A percentile compares a stretch with the other conserved stretches of the same genome.
Conservation (phyloP, 2,329 filamentous ascomycete species). For the Mycocentrospora acerina region DNA sequence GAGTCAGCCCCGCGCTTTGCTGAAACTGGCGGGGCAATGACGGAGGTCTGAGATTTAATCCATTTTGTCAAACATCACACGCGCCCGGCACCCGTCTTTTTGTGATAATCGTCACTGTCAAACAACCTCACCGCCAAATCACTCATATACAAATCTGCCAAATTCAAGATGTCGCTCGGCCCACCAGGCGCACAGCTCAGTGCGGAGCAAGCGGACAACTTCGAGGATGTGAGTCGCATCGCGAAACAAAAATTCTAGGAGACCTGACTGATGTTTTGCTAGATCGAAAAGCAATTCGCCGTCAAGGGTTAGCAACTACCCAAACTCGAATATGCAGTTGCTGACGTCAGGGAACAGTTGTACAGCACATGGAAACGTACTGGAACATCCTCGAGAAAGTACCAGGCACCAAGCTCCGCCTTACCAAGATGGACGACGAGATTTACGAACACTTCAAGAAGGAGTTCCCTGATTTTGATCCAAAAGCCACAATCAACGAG, state of each 20-base stretch:
- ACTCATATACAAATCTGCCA: neutral
- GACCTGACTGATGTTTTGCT: conserved; percentile 24
- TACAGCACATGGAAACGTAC: conserved; percentile 96
- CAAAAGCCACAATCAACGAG: conserved; percentile 77
- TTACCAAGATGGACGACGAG: conserved; percentile 94
- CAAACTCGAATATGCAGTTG: conserved; percentile 18
- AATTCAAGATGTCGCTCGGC: conserved; percentile 38
- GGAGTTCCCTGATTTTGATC: conserved; percentile 92
- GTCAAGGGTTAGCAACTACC: conserved; percentile 72
- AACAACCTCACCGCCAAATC: neutral
- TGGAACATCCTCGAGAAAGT: conserved; percentile 93
- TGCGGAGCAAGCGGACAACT: conserved; percentile 66
- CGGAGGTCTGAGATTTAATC: conserved; percentile 21
- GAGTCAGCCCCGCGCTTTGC: conserved; percentile 36
- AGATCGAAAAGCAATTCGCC: conserved; percentile 99
- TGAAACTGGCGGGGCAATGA: conserved; percentile 24
- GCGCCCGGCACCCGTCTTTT: conserved; percentile 1
- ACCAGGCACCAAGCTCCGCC: conserved; percentile 80
- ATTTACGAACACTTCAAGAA: conserved; percentile 86
- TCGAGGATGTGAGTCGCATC: conserved; percentile 61
- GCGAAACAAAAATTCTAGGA: conserved; percentile 2
- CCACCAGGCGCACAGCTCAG: conserved; percentile 36
- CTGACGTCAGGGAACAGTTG: conserved; percentile 55
- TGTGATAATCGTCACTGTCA: neutral
- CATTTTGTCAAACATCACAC: conserved; percentile 24